A percentile compares a stretch with the other conserved stretches of the same genome.
Conservation (phyloP, 2,329 filamentous ascomycete genomes). For the Aspergillus sp. region DNA sequence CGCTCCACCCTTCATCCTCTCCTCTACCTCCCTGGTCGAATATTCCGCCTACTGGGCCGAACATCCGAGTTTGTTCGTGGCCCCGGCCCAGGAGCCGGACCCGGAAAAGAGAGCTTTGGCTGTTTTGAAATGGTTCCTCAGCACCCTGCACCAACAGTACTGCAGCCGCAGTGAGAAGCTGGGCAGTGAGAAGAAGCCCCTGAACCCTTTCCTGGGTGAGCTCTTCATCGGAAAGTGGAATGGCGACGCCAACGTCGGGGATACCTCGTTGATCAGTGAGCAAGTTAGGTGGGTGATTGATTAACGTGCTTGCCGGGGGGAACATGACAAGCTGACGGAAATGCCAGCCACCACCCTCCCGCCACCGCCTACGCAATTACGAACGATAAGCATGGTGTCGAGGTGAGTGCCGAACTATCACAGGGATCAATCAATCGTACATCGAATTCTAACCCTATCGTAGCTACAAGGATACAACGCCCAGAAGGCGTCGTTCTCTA, state of each 20-base stretch:
- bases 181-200: constrained; percentile 94
- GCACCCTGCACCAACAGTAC: constrained; percentile 85
- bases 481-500: constrained; percentile 91
- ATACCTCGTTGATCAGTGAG: constrained; percentile 84
- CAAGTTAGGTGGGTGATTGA: constrained; percentile 68
- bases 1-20: constrained; percentile 79
- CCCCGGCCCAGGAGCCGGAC: constrained; percentile 75
- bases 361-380: constrained; percentile 92
- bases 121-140: constrained; percentile 96
- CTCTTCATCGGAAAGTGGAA: constrained; percentile 91
- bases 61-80: constrained; percentile 74
- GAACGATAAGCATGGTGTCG: constrained; percentile 79
- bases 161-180: constrained; percentile 72
- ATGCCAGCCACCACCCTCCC: constrained; percentile 76
- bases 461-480: constrained; percentile 81
- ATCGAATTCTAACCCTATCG: background rate
- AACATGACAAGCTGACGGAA: background rate
- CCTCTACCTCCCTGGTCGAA: constrained; percentile 73
- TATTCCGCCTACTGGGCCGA: constrained; percentile 83
- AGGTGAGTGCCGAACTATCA: constrained; percentile 36
- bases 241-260: constrained; percentile 66
- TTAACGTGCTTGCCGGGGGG: background rate
- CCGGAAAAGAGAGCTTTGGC: constrained; percentile 78
- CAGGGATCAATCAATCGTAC: background rate
- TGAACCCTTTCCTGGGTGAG: constrained; percentile 95